Percentiles rank a stretch among this genome's conserved stretches.
phyloP scores from a whole-genome alignment of 2,329 filamentous ascomycete genomes.

The Penicillium sp. region DNA sequence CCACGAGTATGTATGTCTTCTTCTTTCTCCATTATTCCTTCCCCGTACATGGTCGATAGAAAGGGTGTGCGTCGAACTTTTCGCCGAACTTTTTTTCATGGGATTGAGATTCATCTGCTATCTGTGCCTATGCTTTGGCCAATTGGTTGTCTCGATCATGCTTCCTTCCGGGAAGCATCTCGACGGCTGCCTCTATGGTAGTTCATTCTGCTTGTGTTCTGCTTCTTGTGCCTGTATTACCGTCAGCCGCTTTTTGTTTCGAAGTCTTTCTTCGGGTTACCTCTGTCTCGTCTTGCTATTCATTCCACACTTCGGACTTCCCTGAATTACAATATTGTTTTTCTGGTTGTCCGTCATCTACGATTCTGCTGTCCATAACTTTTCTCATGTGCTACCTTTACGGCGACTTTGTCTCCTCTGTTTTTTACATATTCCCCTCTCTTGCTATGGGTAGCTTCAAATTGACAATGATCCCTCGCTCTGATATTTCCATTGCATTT shows the following conservation, averaged over 20 bases:
- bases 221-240: conserved; percentile 16
- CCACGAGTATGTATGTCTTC: conserved; percentile 27
- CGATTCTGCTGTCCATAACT: conserved; percentile 19
- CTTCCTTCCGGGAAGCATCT: not conserved
- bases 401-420: conserved; percentile 4
- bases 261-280: not conserved
- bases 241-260: not conserved
- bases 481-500: not conserved
- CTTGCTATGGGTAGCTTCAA: conserved; percentile 12
- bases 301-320: not conserved
- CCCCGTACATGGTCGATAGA: conserved; percentile 27
- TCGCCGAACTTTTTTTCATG: conserved; percentile 9
- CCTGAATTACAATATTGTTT: not conserved
- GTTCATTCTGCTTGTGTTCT: not conserved
- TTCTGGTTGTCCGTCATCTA: not conserved
- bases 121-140: not conserved
- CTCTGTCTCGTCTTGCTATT: conserved; percentile 6
- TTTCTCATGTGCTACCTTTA: conserved; percentile 9
- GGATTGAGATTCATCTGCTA: conserved; percentile 8
- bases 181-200: conserved; percentile 1
- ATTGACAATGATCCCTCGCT: conserved; percentile 18
- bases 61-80: conserved; percentile 9
- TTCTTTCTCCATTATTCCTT: conserved; percentile 2
- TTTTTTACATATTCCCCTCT: not conserved
- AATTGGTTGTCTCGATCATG: conserved; percentile 6